phyloP scores from a whole-genome alignment of 805 yeast genomes.

The Myxozyma neotropica region DNA sequence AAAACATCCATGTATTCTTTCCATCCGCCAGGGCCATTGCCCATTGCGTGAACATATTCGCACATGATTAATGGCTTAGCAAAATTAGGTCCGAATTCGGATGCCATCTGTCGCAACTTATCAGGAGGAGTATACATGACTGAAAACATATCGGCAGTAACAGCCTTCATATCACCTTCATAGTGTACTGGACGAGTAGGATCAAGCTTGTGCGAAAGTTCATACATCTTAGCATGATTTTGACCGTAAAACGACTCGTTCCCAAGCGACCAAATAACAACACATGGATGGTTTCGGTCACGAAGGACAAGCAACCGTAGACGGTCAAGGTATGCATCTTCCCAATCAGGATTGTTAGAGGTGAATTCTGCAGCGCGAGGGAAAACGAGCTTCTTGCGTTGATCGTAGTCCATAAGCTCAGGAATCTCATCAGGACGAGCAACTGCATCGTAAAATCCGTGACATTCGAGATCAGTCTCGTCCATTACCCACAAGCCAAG shows the following conservation, averaged over 20 bases:
- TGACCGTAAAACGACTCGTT: constrained; percentile 46
- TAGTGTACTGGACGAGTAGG: constrained; percentile 44
- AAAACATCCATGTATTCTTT: constrained; percentile 44
- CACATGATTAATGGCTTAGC: constrained; percentile 44
- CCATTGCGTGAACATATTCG: constrained; percentile 48
- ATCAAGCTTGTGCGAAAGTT: constrained; percentile 38
- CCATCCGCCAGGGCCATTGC: constrained; percentile 46
- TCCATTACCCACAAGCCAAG: constrained; percentile 46
- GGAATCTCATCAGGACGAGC: constrained; percentile 11
- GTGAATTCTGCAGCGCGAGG: constrained; percentile 38
- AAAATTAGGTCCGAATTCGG: constrained; percentile 21
- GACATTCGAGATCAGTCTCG: constrained; percentile 47
- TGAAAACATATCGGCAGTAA: constrained; percentile 41
- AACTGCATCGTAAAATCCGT: constrained; percentile 40
- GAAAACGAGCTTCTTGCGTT: constrained; percentile 16
- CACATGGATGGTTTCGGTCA: constrained; percentile 45
- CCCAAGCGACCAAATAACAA: constrained; percentile 47
- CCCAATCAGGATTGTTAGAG: constrained; percentile 43
- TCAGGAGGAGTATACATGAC: constrained; percentile 43
- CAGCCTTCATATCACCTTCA: constrained; percentile 42
- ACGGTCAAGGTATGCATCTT: constrained; percentile 44
- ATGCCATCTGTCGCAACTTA: constrained; percentile 37
- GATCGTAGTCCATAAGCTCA: constrained; percentile 17
- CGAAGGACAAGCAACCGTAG: constrained; percentile 41
- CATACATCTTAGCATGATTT: constrained; percentile 43